Conservation (phyloP, 768 basidiomycete species). For the Russula compacta region DNA sequence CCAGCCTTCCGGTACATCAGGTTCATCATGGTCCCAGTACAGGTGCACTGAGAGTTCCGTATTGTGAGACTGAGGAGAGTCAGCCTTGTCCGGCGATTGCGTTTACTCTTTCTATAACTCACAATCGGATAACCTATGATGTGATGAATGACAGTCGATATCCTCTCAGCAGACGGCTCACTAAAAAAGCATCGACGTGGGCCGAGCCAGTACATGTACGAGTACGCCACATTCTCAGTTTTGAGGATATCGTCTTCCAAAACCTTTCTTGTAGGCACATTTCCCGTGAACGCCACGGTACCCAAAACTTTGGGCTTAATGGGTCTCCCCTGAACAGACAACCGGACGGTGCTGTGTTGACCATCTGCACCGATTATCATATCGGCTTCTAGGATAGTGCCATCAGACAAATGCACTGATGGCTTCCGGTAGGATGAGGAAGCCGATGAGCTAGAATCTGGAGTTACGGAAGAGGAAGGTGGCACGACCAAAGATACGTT, state of each 20-base stretch:
- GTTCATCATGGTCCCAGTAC: slow-evolving; percentile 10
- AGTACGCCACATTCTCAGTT: background rate
- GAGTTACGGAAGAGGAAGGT: background rate
- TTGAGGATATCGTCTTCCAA: slow-evolving; percentile 12
- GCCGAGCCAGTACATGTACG: slow-evolving; percentile 15
- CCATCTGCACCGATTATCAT: slow-evolving; percentile 21
- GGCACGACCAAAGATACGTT: slow-evolving; percentile 2
- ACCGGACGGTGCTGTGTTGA: slow-evolving; percentile 13
- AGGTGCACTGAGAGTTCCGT: slow-evolving; percentile 10
- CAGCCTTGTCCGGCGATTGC: background rate
- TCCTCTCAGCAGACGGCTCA: background rate
- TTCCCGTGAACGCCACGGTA: slow-evolving; percentile 9
- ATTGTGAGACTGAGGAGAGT: background rate
- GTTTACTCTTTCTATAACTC: background rate
- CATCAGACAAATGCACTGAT: slow-evolving; percentile 16
- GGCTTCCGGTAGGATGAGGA: background rate
- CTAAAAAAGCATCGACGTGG: slow-evolving; percentile 4
- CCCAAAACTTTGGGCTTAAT: slow-evolving; percentile 3
- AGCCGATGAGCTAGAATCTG: background rate
- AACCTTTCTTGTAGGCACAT: background rate
- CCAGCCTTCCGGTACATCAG: slow-evolving; percentile 16
- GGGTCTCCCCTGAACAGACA: background rate
- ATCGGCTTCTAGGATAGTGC: slow-evolving; percentile 16
- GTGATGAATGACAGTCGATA: background rate
- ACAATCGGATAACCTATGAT: slow-evolving; percentile 16